Evolutionary conservation across 177 flowering plant genomes (phyloP), one percentile per base, ranked within the genome.

Genomic region (Vitis hybrid): DNA sequence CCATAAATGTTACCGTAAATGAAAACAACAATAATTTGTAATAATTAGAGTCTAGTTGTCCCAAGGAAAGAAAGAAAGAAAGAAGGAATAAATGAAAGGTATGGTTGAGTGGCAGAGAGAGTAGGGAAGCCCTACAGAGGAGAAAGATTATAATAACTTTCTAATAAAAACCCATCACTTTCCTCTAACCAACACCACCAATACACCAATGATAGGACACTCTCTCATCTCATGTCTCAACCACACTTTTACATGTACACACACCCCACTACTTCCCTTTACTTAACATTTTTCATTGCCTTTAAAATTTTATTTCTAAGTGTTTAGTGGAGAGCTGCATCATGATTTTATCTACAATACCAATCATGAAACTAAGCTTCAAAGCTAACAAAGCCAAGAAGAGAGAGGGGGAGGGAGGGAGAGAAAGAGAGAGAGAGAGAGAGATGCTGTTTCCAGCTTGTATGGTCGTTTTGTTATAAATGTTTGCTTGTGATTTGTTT

Each of bases 291-390:
- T 24, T 24, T 24, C 28, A 24, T 24, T 24, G 28, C 28, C 28
- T 24, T 24, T 24, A 24, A 24, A 24, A 24, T 24, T 24, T 24
- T 24, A 24, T 24, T 24, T 24, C 28, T 24, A 24, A 64, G 33
- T 20, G 55, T 58, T 75, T 54, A 80, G 75, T 72, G 74, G 68
- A 65, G 59, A 54, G 5, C 47, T 56, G 58, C 33, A 69, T 77
- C 54, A 73, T 78, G 28, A 72, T 73, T 68, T 65, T 67, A 71
- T 74, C 80, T 69, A 24, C 66, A 20, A 53, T 62, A 24, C 52
- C 78, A 72, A 88, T 88, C 75, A 88, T 86, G 87, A 82, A 84
- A 71, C 68, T 84, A 82, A 83, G 82, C 89, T 84, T 88, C 78
- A 86, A 88, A 88, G 91, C 84, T 81, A 82, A 81, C 78, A 72